Base-by-base conservation (phyloP, 192 early-diverging fungal species). In the Spizellomyces punctatus region DNA sequence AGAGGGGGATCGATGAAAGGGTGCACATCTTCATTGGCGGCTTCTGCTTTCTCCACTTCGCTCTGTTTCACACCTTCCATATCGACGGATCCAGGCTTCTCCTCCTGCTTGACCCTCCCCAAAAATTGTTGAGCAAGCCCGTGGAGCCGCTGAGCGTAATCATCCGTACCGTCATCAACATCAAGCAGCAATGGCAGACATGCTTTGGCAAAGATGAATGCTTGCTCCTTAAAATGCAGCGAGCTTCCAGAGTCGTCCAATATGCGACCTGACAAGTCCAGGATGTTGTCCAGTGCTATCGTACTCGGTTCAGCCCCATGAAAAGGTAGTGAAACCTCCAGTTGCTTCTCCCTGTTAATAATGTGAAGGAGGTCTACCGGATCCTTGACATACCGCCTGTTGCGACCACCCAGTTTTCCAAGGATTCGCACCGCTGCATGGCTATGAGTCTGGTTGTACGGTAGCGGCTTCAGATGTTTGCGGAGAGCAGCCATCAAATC, bases 331-430 rank as follows among this genome's bases (percentile, higher is more conserved):
- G 82, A 78, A 41, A 89, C 56, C 47, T 91, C 87, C 52, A 93
- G 69, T 27, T 85, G 88, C 58, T 66, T 77, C 58, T 89, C 83
- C 8, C 78, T 73, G 42, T 80, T 80, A 10, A 72, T 57, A 8
- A 76, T 67, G 54, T 76, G 76, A 22, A 74, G 60, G 42, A 91
- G 76, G 46, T 45, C 61, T 8, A 75, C 22, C 55, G 91, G 88
- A 46, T 88, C 89, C 61, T 88, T 87, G 19, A 98, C 79, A 83
- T 95, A 88, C 44, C 93, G 82, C 54, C 96, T 86, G 78, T 99
- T 99, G 27, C 95, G 82, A 2, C 98, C 98, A n/a, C 98, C 98
- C 42, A 99, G 88, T 76, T 99, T 98, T 8, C 98, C 98, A 1
- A 99, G 81, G 59, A 99, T 98, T 14, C 94, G 84, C 68, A 94